phyloP scores from a whole-genome alignment of 495 filamentous ascomycete species.

The Cryomyces minteri region DNA sequence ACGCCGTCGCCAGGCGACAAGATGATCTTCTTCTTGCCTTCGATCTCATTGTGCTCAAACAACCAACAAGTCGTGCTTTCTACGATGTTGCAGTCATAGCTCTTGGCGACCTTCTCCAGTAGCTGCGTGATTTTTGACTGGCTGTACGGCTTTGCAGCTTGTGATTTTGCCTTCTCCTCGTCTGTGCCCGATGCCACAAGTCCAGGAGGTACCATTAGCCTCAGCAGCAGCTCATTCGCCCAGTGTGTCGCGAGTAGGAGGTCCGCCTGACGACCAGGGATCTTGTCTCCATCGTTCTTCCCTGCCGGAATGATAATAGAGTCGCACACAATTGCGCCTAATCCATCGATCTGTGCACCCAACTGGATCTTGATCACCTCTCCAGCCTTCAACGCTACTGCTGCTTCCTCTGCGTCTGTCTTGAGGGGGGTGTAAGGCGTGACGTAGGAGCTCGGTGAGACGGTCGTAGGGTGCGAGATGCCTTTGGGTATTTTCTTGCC shows the following conservation, averaged over 20 bases:
- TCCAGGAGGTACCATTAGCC: conserved; percentile 78
- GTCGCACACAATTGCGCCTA: conserved; percentile 91
- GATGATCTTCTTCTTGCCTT: conserved; percentile 96
- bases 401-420: conserved; percentile 70
- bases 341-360: conserved; percentile 94
- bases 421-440: conserved; percentile 90
- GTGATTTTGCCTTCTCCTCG: conserved; percentile 87
- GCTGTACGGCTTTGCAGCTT: conserved; percentile 51
- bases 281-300: conserved; percentile 33
- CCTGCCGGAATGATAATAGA: conserved; percentile 54
- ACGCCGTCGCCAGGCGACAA: conserved; percentile 66
- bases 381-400: conserved; percentile 53
- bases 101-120: conserved; percentile 79
- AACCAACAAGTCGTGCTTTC: conserved; percentile 96
- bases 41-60: conserved; percentile 92
- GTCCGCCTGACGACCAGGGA: conserved; percentile 63
- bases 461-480: conserved; percentile 82
- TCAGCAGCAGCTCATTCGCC: conserved; percentile 83
- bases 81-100: conserved; percentile 80
- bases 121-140: conserved; percentile 71
- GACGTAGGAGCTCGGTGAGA: conserved; percentile 86
- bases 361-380: conserved; percentile 93
- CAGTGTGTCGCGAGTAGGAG: conserved; percentile 83
- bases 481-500: conserved; percentile 93
- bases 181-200: conserved; percentile 67